These are phyloP conservation scores for Aristolochia fimbriata DNA, from an alignment of 164 flowering plant genomes.

Conservation along the genomic window DNA sequence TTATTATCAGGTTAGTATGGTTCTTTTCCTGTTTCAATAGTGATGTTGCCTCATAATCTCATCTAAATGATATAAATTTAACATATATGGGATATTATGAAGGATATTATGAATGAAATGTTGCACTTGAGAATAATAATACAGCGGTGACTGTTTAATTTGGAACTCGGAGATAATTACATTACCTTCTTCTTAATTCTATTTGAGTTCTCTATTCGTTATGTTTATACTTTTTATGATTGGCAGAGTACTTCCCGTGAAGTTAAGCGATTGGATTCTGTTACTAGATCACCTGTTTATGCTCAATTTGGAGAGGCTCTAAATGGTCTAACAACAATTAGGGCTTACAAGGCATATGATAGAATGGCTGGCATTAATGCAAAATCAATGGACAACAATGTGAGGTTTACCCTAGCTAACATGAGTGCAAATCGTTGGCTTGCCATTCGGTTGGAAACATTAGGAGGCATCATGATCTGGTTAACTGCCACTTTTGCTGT, in stretches of 20 bases:
- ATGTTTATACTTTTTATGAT: background rate
- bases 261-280: slow-evolving; percentile 91
- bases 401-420: slow-evolving; percentile 82
- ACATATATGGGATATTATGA: too few relatives aligned
- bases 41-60: too few relatives aligned
- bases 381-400: slow-evolving; percentile 86
- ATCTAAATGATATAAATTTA: too few relatives aligned
- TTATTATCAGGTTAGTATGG: slow-evolving; percentile 67
- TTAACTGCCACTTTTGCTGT: slow-evolving; percentile 96
- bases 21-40: too few relatives aligned
- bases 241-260: slow-evolving; percentile 92
- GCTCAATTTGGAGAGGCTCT: slow-evolving; percentile 99
- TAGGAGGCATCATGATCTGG: slow-evolving; percentile 99
- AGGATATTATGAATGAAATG: too few relatives aligned
- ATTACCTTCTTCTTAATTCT: too few relatives aligned
- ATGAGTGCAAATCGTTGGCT: slow-evolving; percentile 97
- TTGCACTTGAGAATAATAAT: too few relatives aligned
- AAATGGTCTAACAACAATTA: slow-evolving; percentile 82
- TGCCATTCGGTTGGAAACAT: slow-evolving; percentile 70
- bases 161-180: too few relatives aligned
- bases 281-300: slow-evolving; percentile 93
- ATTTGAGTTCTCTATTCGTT: background rate
- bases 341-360: slow-evolving; percentile 97
- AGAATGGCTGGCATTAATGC: slow-evolving; percentile 90
- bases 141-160: too few relatives aligned